A percentile compares a stretch with the other conserved stretches of the same genome.
phyloP scores from a whole-genome alignment of 1,284 basidiomycete species.

The Athelia sp. region DNA sequence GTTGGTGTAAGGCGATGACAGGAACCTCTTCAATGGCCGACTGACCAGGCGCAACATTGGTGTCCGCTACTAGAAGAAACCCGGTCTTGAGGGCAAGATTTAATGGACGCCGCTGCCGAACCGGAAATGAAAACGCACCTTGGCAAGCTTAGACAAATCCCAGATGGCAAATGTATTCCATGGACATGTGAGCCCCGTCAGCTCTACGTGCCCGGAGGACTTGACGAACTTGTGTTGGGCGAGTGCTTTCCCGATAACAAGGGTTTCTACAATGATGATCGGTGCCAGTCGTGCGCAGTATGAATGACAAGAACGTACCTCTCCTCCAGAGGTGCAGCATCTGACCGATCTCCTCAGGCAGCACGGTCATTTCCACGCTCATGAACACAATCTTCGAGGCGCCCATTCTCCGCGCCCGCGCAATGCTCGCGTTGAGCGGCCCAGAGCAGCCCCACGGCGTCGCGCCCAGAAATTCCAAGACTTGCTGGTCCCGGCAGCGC shows the following conservation, averaged over 20 bases:
- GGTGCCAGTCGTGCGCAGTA: neutral
- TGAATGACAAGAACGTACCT: neutral
- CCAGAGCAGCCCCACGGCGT: neutral
- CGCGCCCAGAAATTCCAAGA: neutral
- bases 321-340: neutral
- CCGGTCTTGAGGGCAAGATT: neutral
- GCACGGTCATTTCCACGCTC: neutral
- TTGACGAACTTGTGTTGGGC: neutral
- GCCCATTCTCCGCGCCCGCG: neutral
- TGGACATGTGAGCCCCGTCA: neutral
- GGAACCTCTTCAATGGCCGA: constrained; percentile 3
- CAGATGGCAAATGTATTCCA: constrained; percentile 4
- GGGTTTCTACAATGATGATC: neutral
- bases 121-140: neutral
- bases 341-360: neutral
- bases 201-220: neutral
- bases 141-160: constrained; percentile 1
- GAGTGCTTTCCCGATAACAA: constrained; percentile 1
- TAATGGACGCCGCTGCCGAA: neutral
- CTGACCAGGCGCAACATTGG: constrained; percentile 1
- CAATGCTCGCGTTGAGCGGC: constrained; percentile 1
- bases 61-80: neutral
- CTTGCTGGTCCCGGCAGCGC: neutral
- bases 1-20: constrained; percentile 1
- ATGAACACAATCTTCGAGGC: neutral